phyloP scores from a whole-genome alignment of 1,284 basidiomycete species.

The Ceratobasidium theobromae region DNA sequence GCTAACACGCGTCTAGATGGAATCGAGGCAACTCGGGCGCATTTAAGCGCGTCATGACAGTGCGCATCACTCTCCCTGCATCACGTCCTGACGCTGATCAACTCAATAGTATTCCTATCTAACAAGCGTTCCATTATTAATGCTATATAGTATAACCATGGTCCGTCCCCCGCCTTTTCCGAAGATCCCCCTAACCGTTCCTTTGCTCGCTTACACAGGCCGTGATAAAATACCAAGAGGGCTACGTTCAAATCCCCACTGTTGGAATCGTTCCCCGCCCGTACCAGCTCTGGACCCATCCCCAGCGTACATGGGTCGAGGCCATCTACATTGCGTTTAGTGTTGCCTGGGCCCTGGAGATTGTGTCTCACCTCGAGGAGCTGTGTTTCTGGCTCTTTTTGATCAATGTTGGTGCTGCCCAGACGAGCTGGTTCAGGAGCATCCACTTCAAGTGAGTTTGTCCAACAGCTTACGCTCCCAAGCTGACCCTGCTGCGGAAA shows the following conservation, averaged over 20 bases:
- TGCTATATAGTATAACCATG: conserved; percentile 33
- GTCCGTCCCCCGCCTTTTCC: not conserved
- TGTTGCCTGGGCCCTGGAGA: conserved; percentile 34
- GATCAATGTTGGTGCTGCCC: conserved; percentile 20
- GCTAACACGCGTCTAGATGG: conserved; percentile 6
- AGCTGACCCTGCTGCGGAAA: not conserved
- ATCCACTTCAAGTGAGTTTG: conserved; percentile 28
- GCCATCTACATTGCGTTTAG: conserved; percentile 34
- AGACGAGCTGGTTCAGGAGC: conserved; percentile 35
- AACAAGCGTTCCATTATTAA: conserved; percentile 28
- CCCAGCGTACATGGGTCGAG: conserved; percentile 30
- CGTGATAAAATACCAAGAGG: conserved; percentile 35
- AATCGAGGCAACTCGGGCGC: conserved; percentile 25
- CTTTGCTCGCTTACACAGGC: conserved; percentile 3
- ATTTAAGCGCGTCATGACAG: conserved; percentile 35
- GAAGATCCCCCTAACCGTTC: not conserved
- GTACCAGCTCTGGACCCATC: conserved; percentile 33
- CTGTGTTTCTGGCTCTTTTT: conserved; percentile 37
- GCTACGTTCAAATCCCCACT: conserved; percentile 19
- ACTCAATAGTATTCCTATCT: conserved; percentile 33
- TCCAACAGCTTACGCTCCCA: not conserved
- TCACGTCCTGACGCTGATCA: not conserved
- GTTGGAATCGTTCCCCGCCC: conserved; percentile 32
- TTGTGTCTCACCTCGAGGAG: conserved; percentile 37
- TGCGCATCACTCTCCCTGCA: not conserved